A percentile compares a stretch with the other conserved stretches of the same genome.
These are phyloP conservation scores for Fomitopsis serialis DNA, from an alignment of 768 basidiomycete genomes.

Conservation along the genomic window DNA sequence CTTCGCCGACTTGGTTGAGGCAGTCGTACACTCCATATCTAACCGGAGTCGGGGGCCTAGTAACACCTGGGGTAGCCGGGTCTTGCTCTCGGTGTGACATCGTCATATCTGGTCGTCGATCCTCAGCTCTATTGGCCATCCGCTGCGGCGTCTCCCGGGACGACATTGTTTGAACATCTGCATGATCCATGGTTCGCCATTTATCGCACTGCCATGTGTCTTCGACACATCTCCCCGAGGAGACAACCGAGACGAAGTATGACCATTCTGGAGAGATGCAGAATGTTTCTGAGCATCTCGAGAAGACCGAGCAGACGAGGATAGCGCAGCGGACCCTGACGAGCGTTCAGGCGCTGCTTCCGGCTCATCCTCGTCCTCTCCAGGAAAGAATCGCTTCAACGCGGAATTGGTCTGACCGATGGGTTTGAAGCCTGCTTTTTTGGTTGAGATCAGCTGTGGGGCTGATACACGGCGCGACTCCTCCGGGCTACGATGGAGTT, in stretches of 20 bases:
- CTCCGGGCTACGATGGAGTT: background rate
- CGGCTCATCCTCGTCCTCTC: slow-evolving; percentile 69
- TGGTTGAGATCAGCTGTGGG: slow-evolving; percentile 16
- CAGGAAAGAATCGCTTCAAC: slow-evolving; percentile 78
- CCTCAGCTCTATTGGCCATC: background rate
- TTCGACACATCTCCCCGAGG: background rate
- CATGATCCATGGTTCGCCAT: background rate
- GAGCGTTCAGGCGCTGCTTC: background rate
- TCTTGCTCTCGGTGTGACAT: background rate
- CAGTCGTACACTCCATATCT: slow-evolving; percentile 61
- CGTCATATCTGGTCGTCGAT: background rate
- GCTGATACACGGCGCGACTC: slow-evolving; percentile 4
- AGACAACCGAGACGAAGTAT: background rate
- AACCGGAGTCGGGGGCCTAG: slow-evolving; percentile 14
- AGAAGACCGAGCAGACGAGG: background rate
- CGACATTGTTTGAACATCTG: background rate
- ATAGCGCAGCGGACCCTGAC: background rate
- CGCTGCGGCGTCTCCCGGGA: background rate
- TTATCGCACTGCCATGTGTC: background rate
- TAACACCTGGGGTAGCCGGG: background rate
- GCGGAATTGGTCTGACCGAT: slow-evolving; percentile 50
- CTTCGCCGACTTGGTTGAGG: slow-evolving; percentile 92
- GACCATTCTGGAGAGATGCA: background rate
- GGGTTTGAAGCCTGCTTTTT: slow-evolving; percentile 59
- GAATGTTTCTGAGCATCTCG: background rate